Percentiles rank a stretch among this genome's conserved stretches.
Evolutionary conservation across 2,329 filamentous ascomycete genomes (phyloP).

Genomic region (Alternaria angustiovoidea): DNA sequence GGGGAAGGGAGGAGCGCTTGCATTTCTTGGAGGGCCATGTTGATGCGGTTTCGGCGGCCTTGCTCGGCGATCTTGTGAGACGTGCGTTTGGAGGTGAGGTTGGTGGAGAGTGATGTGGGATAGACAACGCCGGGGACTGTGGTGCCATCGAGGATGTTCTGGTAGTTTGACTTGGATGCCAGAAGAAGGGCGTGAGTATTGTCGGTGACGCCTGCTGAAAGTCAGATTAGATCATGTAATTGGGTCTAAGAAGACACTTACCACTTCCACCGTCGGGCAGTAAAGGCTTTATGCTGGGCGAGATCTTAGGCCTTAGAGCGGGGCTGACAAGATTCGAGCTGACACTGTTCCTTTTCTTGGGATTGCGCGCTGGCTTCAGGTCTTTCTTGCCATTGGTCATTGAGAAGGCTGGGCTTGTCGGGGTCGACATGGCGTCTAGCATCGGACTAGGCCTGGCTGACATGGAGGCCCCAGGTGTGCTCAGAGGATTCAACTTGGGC

Average conservation of each 20-base stretch:
- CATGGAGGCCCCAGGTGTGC: conserved; percentile 52
- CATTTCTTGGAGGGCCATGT: conserved; percentile 90
- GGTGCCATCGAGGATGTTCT: conserved; percentile 94
- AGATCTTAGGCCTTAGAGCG: conserved; percentile 86
- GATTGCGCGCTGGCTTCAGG: conserved; percentile 37
- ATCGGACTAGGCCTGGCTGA: conserved; percentile 58
- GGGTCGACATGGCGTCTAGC: conserved; percentile 61
- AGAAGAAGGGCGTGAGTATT: conserved; percentile 76
- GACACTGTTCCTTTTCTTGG: conserved; percentile 65
- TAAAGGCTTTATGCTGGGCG: conserved; percentile 91
- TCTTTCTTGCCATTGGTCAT: conserved; percentile 42
- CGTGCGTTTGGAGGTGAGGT: conserved; percentile 93
- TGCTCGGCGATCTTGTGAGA: conserved; percentile 99
- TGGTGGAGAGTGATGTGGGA: conserved; percentile 88
- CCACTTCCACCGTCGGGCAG: conserved; percentile 69
- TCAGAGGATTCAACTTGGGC: conserved; percentile 68
- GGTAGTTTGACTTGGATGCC: conserved; percentile 96
- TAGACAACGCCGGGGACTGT: conserved; percentile 89
- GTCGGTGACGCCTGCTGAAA: conserved; percentile 56
- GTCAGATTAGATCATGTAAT: conserved; percentile 18
- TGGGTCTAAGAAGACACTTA: conserved; percentile 50
- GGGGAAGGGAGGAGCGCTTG: conserved; percentile 78
- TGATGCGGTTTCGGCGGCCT: conserved; percentile 92
- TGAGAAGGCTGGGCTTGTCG: conserved; percentile 52
- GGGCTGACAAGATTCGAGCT: conserved; percentile 76